Conservation (phyloP, 2,329 filamentous ascomycete genomes). For the Calonectria leucothoes region DNA sequence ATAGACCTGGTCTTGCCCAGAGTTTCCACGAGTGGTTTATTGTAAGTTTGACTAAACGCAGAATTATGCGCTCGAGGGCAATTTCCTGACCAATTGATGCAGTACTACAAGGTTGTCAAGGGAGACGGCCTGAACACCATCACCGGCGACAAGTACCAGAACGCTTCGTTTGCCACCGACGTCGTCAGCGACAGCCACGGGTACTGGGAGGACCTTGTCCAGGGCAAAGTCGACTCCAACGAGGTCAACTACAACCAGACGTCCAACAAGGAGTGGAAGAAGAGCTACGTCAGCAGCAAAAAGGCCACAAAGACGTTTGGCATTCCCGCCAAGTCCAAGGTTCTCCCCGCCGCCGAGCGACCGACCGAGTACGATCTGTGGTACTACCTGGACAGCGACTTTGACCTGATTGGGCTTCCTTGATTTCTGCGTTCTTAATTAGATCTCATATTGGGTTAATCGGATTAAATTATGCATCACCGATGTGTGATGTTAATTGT, state of each 20-base stretch:
- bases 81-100: not conserved
- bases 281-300: constrained; percentile 48
- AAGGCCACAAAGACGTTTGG: constrained; percentile 46
- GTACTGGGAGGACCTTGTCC: constrained; percentile 54
- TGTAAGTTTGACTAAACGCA: constrained; percentile 35
- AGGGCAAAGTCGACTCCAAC: constrained; percentile 48
- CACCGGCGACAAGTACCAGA: constrained; percentile 50
- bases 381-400: constrained; percentile 51
- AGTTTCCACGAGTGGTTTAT: constrained; percentile 54
- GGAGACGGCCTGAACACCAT: constrained; percentile 51
- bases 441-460: not conserved
- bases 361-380: constrained; percentile 50
- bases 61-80: not conserved
- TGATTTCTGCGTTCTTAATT: not conserved
- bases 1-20: constrained; percentile 50
- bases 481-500: too few species aligned
- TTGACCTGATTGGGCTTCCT: constrained; percentile 42
- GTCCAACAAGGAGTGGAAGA: constrained; percentile 40
- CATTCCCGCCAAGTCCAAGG: constrained; percentile 44
- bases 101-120: constrained; percentile 56
- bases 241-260: constrained; percentile 57
- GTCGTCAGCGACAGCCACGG: constrained; percentile 51
- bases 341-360: constrained; percentile 44
- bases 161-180: constrained; percentile 45
- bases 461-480: too few species aligned